These are phyloP conservation scores for Fusarium penzigii DNA, from an alignment of 2,329 filamentous ascomycete genomes.

Conservation along the genomic window DNA sequence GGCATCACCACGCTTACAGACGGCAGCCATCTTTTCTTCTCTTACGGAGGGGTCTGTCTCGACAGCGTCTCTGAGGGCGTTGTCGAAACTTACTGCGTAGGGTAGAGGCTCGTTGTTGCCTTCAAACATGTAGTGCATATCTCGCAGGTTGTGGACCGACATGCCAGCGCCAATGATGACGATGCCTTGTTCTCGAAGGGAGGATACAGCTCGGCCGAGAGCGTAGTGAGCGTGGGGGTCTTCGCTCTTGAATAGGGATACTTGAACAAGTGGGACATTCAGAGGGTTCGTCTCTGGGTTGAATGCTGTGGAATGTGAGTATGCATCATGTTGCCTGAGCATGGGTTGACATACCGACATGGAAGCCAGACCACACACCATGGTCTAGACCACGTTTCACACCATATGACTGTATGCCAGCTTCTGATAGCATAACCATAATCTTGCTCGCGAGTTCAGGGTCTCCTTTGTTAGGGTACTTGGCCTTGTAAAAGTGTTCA, in stretches of 20 bases:
- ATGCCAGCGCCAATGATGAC: constrained; percentile 73
- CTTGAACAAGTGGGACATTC: constrained; percentile 69
- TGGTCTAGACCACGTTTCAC: constrained; percentile 70
- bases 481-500: constrained; percentile 65
- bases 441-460: constrained; percentile 60
- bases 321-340: background rate
- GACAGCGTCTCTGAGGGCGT: constrained; percentile 66
- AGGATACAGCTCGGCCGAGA: constrained; percentile 65
- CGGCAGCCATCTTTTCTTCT: constrained; percentile 41
- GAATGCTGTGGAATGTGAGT: constrained; percentile 49
- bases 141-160: constrained; percentile 70
- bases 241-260: constrained; percentile 66
- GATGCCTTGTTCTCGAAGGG: constrained; percentile 67
- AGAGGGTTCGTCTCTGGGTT: constrained; percentile 62
- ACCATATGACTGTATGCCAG: constrained; percentile 60
- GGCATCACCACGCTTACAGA: constrained; percentile 45
- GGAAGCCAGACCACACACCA: constrained; percentile 73
- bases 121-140: constrained; percentile 39
- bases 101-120: constrained; percentile 49
- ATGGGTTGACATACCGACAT: constrained; percentile 36
- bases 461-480: constrained; percentile 65
- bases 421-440: constrained; percentile 52
- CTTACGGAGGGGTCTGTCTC: constrained; percentile 42
- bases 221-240: constrained; percentile 66
- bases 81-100: constrained; percentile 65